Evolutionary conservation across 2,329 filamentous ascomycete genomes (phyloP), one percentile per base, ranked within the genome.

Genomic region (Penicillium nordicum): DNA sequence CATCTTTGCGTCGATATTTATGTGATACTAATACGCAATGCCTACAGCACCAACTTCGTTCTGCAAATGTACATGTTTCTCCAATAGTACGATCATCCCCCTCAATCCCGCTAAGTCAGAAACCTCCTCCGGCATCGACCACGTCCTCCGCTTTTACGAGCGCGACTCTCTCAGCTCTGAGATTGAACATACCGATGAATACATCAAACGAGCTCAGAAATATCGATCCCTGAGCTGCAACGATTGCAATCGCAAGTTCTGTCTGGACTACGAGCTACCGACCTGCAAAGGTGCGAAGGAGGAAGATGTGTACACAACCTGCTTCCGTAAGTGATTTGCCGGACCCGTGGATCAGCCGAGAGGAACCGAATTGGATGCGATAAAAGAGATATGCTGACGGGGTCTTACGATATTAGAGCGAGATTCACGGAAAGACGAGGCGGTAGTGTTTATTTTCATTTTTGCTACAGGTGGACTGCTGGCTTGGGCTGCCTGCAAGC

Each of bases 31-130:
- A 46, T 42, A 23, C 18, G 25, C 12, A 48, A 49, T 37, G 21
- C 9, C 29, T 45, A n/a, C 49, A 77, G 74, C 69, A 10, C 74
- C 74, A 12, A 83, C 84, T 16, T 86, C 84, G 57, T 88, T 88
- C 74, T 88, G 86, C 81, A 88, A 88, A 82, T 88, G 86, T 71
- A 87, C 84, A 55, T 88, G 86, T 72, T 84, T 84, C 73, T 79
- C 80, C 49, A 88, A 88, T 69, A 85, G 81, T 74, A 87, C 84
- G 53, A 87, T 88, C 50, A 87, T 88, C 62, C 82, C 84, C 18
- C 81, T 88, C 55, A 80, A 84, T 59, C 77, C 79, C 9, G 56
- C 57, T 34, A 69, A 68, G 32, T 62, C 66, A 18, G 60, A 66
- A 42, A 60, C 58, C 18, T 60, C 65, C 12, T 59, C 58, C 8